Percentiles rank a stretch among this genome's conserved stretches.
phyloP scores from a whole-genome alignment of 768 basidiomycete genomes.

The Calocera viscosa region DNA sequence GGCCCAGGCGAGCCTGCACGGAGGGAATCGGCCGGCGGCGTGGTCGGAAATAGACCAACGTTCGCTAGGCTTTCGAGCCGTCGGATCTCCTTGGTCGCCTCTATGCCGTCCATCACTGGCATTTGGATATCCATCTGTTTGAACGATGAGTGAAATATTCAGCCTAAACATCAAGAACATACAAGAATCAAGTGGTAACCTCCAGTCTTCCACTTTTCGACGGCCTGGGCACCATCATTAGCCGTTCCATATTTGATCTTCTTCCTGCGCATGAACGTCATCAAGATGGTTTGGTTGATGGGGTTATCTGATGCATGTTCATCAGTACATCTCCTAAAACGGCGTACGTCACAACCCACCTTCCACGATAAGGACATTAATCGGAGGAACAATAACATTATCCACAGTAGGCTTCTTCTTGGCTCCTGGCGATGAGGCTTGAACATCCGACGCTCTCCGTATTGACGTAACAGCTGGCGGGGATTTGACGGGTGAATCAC shows the following conservation, averaged over 20 bases:
- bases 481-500: not conserved
- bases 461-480: not conserved
- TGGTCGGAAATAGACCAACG: slow-evolving; percentile 55
- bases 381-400: slow-evolving; percentile 78
- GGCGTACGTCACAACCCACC: slow-evolving; percentile 40
- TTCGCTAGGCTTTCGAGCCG: slow-evolving; percentile 59
- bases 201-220: slow-evolving; percentile 87
- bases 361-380: slow-evolving; percentile 95
- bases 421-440: slow-evolving; percentile 29
- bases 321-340: not conserved
- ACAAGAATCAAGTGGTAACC: slow-evolving; percentile 93
- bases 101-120: slow-evolving; percentile 97
- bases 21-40: slow-evolving; percentile 48
- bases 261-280: slow-evolving; percentile 94
- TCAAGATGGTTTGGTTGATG: slow-evolving; percentile 93
- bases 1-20: slow-evolving; percentile 42
- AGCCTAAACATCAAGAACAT: slow-evolving; percentile 24
- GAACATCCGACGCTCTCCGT: slow-evolving; percentile 25
- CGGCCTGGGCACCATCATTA: slow-evolving; percentile 89
- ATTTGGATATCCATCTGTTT: slow-evolving; percentile 98
- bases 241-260: slow-evolving; percentile 91
- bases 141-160: slow-evolving; percentile 4
- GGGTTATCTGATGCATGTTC: slow-evolving; percentile 61
- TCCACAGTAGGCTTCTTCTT: slow-evolving; percentile 43
- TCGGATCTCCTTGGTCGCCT: slow-evolving; percentile 92